These are phyloP conservation scores for Omphalea diandra DNA, from an alignment of 441 rosid species.

Conservation along the genomic window DNA sequence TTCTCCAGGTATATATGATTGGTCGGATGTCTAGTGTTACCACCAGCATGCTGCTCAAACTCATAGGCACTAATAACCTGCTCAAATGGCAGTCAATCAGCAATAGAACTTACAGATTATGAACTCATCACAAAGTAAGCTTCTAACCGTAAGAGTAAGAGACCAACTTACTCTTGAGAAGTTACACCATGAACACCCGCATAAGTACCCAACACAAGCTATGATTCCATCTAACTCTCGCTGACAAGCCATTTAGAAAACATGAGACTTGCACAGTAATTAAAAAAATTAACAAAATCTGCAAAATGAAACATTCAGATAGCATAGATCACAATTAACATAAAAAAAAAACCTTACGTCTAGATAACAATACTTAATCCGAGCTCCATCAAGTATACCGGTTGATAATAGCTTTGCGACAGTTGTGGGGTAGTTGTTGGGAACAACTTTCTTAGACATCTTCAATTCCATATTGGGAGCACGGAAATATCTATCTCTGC, in stretches of 20 bases:
- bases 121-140: background rate
- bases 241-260: conserved; percentile 39
- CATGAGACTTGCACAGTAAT: conserved; percentile 12
- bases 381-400: conserved; percentile 88
- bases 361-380: conserved; percentile 54
- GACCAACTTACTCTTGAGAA: conserved; percentile 58
- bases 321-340: too few relatives aligned
- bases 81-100: conserved; percentile 18
- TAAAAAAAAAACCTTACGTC: conserved; percentile 43
- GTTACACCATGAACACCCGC: conserved; percentile 78
- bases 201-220: conserved; percentile 78
- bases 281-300: background rate
- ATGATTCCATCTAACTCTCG: conserved; percentile 67
- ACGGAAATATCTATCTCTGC: conserved; percentile 28
- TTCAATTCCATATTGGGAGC: conserved; percentile 59
- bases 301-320: background rate
- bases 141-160: conserved; percentile 1
- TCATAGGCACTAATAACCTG: conserved; percentile 85
- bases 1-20: conserved; percentile 91
- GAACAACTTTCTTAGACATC: conserved; percentile 72
- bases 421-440: conserved; percentile 58
- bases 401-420: conserved; percentile 78
- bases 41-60: conserved; percentile 94
- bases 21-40: conserved; percentile 89
- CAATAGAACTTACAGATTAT: conserved; percentile 18